Conservation (phyloP, 352 stramenopile species). For the Pythium plurisporium region DNA sequence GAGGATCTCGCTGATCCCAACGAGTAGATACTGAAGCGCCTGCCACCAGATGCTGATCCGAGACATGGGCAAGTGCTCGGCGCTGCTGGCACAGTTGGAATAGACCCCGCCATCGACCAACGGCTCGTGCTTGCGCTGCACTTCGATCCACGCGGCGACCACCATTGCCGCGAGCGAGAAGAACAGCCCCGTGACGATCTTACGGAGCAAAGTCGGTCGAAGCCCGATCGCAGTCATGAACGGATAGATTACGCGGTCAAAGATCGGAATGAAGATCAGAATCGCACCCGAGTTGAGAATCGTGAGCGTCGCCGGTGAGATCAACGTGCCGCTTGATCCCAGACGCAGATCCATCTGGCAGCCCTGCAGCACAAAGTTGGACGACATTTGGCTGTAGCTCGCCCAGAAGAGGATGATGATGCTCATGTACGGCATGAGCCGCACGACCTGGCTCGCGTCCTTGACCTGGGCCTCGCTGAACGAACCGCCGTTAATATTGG, state of each 20-base stretch:
- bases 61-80: constrained; percentile 69
- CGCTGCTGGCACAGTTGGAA: constrained; percentile 72
- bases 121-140: constrained; percentile 56
- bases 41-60: constrained; percentile 88
- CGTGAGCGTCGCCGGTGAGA: constrained; percentile 84
- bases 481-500: constrained; percentile 43
- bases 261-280: constrained; percentile 88
- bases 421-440: constrained; percentile 74
- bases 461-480: constrained; percentile 59
- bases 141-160: constrained; percentile 59
- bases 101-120: constrained; percentile 37
- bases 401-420: constrained; percentile 86
- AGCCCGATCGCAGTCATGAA: constrained; percentile 55
- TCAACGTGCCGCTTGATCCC: constrained; percentile 40
- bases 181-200: constrained; percentile 84
- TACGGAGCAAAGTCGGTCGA: constrained; percentile 75
- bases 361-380: constrained; percentile 83
- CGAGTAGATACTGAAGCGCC: constrained; percentile 83
- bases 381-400: constrained; percentile 79
- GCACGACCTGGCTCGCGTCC: constrained; percentile 72
- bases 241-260: constrained; percentile 83
- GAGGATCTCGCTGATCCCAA: constrained; percentile 88
- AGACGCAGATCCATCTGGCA: constrained; percentile 90
- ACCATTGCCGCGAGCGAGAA: constrained; percentile 81
- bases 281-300: constrained; percentile 88